phyloP scores from a whole-genome alignment of 371 early-diverging fungal genomes.

The Apophysomyces variabilis region DNA sequence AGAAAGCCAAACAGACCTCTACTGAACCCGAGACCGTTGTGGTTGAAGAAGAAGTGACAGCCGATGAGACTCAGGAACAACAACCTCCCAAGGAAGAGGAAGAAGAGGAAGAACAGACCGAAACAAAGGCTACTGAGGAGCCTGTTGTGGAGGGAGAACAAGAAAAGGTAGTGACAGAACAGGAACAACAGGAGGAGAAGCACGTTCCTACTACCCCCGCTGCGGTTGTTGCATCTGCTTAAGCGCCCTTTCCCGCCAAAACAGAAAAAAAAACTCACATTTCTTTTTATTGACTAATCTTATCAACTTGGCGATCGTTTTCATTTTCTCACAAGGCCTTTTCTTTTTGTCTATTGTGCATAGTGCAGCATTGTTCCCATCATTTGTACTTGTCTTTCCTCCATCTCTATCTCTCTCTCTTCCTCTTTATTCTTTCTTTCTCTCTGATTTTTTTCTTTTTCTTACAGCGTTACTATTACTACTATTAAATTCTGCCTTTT shows the following conservation, averaged over 20 bases:
- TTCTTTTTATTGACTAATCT: constrained; percentile 5
- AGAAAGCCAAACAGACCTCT: constrained; percentile 14
- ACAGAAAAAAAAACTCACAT: not conserved
- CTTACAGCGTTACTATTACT: constrained; percentile 28
- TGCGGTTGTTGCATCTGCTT: constrained; percentile 3
- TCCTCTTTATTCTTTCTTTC: constrained; percentile 17
- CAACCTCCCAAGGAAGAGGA: not conserved
- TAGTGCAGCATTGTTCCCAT: constrained; percentile 7
- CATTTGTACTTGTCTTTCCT: not conserved
- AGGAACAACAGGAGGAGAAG: constrained; percentile 16
- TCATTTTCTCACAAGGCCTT: not conserved
- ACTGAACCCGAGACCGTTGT: constrained; percentile 2
- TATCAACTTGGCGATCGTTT: not conserved
- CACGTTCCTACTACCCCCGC: constrained; percentile 12
- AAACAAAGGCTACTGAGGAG: constrained; percentile 18
- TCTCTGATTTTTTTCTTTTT: constrained; percentile 47
- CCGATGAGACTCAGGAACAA: not conserved
- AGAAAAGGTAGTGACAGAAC: not conserved
- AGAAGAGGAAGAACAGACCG: not conserved
- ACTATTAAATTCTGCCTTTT: constrained; percentile 5
- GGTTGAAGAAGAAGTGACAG: constrained; percentile 11
- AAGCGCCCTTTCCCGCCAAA: constrained; percentile 1
- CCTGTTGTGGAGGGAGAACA: constrained; percentile 5
- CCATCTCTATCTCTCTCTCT: not conserved
- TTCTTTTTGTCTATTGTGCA: constrained; percentile 12